Base-by-base conservation (phyloP, 208 protist genomes). In the Crithidia fasciculata region DNA sequence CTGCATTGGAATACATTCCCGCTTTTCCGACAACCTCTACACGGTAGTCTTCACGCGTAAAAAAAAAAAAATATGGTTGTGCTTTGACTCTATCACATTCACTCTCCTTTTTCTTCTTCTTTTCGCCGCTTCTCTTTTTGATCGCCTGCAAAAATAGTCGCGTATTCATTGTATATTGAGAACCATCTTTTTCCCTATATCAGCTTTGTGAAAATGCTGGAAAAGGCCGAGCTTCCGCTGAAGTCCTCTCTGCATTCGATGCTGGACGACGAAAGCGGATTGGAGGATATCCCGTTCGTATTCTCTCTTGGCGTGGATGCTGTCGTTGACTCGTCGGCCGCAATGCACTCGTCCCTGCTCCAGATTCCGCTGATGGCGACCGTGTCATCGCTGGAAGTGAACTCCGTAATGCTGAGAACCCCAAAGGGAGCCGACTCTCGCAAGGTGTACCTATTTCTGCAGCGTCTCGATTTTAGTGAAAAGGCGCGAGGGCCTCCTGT, bases 281-380 rank as follows among this genome's bases (percentile, higher is more conserved):
- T 68, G 8, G 47, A 43, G 13, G 66, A 69, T 56, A 53, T 45
- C 52, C 66, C 59, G 9, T 37, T 78, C 15, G 10, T 72, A 5
- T 72, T 78, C 40, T 78, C 74, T 2, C 54, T 78, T 3, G 19
- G 43, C 10, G 66, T 78, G 10, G 60, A 73, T 5, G 41, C 18
- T 2, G 52, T 49, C 3, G 5, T 16, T 15, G 58, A 49, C 2
- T 78, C 55, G 0, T 43, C 28, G 5, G 15, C 58, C 5, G 50
- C 58, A 19, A 78, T 50, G 0, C 66, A 78, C 15, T 72, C 43
- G 10, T 50, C 74, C 5, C 18, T 63, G 8, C 59, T 78, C n/a
- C 65, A 56, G 8, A 47, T 78, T n/a, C 74, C 74, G 3, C 28
- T 37, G 8, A 49, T 55, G 52, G 50, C 74, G 3, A 73, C 57